Percentiles rank a stretch among this genome's conserved stretches.
Conservation (phyloP, 148 eudicot species). For the Camellia japonica region DNA sequence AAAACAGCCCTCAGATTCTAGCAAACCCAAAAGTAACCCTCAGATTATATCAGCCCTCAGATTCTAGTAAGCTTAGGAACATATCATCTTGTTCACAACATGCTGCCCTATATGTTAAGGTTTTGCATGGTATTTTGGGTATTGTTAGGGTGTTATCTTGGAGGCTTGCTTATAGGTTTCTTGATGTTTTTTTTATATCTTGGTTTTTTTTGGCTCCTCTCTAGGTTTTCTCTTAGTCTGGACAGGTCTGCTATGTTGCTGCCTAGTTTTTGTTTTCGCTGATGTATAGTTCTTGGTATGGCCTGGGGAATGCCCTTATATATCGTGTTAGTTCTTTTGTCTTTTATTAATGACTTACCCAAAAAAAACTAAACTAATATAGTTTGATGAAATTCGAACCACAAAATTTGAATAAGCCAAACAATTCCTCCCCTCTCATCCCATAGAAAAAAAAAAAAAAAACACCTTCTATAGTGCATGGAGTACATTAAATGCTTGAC, state of each 20-base stretch:
- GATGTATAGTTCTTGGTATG: neutral
- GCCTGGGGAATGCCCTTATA: neutral
- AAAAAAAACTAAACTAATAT: too few relatives aligned
- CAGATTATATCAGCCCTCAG: neutral
- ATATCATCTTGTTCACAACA: too few relatives aligned
- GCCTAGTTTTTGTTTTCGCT: neutral
- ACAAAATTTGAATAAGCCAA: too few relatives aligned
- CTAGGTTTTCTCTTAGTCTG: too few relatives aligned
- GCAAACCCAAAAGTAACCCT: neutral
- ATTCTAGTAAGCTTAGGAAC: neutral
- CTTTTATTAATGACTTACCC: neutral
- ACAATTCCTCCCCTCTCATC: neutral
- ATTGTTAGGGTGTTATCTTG: too few relatives aligned
- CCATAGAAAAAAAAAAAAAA: neutral
- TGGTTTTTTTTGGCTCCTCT: neutral
- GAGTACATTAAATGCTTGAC: neutral
- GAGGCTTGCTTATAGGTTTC: too few relatives aligned
- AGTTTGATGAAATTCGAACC: neutral
- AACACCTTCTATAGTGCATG: too few relatives aligned
- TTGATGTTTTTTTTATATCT: too few relatives aligned
- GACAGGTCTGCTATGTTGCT: neutral
- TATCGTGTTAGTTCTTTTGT: neutral
- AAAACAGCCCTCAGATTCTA: too few relatives aligned
- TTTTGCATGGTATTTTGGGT: too few relatives aligned
- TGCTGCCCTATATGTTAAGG: too few relatives aligned